These are phyloP conservation scores for Fusarium papillatum DNA, from an alignment of 2,329 filamentous ascomycete genomes.

Conservation along the genomic window DNA sequence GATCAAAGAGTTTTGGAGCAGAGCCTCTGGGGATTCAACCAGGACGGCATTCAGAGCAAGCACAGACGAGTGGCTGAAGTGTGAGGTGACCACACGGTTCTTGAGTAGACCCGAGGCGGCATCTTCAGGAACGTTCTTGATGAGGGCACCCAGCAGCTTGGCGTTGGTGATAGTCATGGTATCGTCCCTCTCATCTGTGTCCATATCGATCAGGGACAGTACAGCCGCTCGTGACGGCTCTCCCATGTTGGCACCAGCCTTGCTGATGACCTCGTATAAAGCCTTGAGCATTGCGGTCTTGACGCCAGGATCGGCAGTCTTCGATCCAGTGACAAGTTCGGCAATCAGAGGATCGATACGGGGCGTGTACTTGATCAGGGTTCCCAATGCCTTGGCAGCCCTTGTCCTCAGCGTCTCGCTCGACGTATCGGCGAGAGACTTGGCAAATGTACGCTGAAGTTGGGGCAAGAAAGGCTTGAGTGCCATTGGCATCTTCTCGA, in stretches of 20 bases:
- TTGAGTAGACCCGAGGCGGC: constrained; percentile 71
- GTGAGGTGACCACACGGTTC: constrained; percentile 82
- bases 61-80: constrained; percentile 83
- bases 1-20: constrained; percentile 75
- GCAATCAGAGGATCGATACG: constrained; percentile 94
- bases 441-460: constrained; percentile 95
- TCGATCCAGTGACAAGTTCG: constrained; percentile 95
- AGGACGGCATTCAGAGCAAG: constrained; percentile 92
- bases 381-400: constrained; percentile 94
- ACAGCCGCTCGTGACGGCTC: constrained; percentile 91
- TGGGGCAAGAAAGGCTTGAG: constrained; percentile 98
- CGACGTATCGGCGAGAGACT: constrained; percentile 92
- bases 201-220: constrained; percentile 88
- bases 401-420: constrained; percentile 90
- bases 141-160: constrained; percentile 88
- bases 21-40: constrained; percentile 79
- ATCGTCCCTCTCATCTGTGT: constrained; percentile 80
- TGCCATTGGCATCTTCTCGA: constrained; percentile 96
- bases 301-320: constrained; percentile 87
- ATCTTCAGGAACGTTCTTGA: constrained; percentile 86
- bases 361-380: constrained; percentile 94
- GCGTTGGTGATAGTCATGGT: constrained; percentile 91
- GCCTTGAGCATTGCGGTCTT: constrained; percentile 97
- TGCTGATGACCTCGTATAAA: constrained; percentile 95
- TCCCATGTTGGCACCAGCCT: constrained; percentile 95